Evolutionary conservation across 148 eudicot genomes (phyloP).

Genomic region (Pouteria glomerata): DNA sequence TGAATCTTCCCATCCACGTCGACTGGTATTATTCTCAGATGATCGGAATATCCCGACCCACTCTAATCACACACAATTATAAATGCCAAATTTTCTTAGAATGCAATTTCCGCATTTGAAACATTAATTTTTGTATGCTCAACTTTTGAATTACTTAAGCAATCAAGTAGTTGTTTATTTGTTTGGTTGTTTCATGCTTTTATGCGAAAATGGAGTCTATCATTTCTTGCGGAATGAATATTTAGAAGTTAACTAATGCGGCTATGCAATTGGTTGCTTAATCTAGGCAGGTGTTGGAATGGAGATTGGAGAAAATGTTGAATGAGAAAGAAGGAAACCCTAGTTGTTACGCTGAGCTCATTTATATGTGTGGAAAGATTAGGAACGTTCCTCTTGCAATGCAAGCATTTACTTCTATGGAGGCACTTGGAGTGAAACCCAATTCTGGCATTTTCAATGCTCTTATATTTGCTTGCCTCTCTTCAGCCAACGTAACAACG

Average conservation of each 20-base stretch:
- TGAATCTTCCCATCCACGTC: too few species aligned
- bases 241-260: neutral
- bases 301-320: slow-evolving; percentile 52
- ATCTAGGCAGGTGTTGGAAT: slow-evolving; percentile 43
- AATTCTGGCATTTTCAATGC: slow-evolving; percentile 39
- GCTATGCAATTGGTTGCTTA: neutral
- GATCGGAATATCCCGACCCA: too few species aligned
- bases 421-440: slow-evolving; percentile 31
- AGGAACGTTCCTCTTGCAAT: slow-evolving; percentile 32
- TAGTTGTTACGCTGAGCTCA: slow-evolving; percentile 30
- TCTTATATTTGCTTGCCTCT: slow-evolving; percentile 33
- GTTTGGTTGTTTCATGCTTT: neutral
- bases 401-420: slow-evolving; percentile 41
- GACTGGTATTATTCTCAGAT: too few species aligned
- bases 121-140: neutral
- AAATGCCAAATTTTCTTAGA: neutral
- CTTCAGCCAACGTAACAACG: slow-evolving; percentile 35
- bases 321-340: slow-evolving; percentile 20
- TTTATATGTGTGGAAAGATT: slow-evolving; percentile 37
- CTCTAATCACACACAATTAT: too few species aligned
- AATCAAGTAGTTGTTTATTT: too few species aligned
- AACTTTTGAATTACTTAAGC: neutral
- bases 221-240: neutral
- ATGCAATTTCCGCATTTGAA: neutral
- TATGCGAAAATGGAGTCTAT: neutral